Percentiles rank a stretch among this genome's conserved stretches.
These are phyloP conservation scores for Imleria badia DNA, from an alignment of 768 basidiomycete species.

Conservation along the genomic window DNA sequence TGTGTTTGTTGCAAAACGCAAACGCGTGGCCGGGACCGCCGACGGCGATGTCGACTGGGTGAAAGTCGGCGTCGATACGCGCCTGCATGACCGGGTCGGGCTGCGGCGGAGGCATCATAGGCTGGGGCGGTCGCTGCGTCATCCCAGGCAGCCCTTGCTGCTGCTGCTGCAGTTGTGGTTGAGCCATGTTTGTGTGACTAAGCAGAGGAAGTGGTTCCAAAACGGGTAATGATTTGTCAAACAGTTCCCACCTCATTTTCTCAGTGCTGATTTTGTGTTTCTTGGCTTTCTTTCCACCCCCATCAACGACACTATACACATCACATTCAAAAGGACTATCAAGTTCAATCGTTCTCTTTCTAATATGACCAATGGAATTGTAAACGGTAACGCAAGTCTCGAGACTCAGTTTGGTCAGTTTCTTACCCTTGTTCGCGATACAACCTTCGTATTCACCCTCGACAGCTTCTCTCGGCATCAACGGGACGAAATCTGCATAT, in stretches of 20 bases:
- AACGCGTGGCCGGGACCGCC: conserved; percentile 50
- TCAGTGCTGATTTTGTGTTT: conserved; percentile 13
- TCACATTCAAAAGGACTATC: conserved; percentile 22
- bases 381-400: conserved; percentile 72
- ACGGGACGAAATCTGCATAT: conserved; percentile 71
- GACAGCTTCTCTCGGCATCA: conserved; percentile 74
- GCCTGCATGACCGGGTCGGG: conserved; percentile 75
- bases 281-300: conserved; percentile 24
- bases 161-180: conserved; percentile 61
- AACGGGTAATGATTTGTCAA: conserved; percentile 21
- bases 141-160: conserved; percentile 40
- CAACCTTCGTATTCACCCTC: conserved; percentile 1
- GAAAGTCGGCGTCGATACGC: conserved; percentile 72
- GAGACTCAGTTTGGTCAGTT: conserved; percentile 73
- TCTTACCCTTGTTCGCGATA: not conserved
- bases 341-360: conserved; percentile 35
- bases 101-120: conserved; percentile 43
- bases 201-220: not conserved
- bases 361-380: conserved; percentile 92
- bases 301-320: conserved; percentile 31
- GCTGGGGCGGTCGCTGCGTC: conserved; percentile 40
- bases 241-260: conserved; percentile 27
- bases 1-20: conserved; percentile 66
- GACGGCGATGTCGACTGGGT: conserved; percentile 54
- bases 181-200: conserved; percentile 49